Conservation (phyloP, 208 protist species). For the Novymonas esmeraldas region DNA sequence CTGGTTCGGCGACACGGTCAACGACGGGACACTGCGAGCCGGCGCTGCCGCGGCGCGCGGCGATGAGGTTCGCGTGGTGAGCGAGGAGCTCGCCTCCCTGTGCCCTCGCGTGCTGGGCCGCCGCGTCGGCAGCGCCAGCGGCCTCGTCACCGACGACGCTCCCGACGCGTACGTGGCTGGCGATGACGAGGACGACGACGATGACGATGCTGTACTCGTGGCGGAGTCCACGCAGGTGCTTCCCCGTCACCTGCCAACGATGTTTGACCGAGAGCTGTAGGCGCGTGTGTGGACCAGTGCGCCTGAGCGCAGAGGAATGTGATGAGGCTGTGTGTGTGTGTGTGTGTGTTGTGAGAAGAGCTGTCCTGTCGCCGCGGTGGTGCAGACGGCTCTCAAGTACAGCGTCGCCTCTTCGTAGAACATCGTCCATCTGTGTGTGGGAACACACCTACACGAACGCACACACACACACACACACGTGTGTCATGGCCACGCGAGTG, state of each 20-base stretch:
- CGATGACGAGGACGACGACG: not conserved
- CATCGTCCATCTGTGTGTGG: too few species aligned
- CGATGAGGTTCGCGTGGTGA: conserved; percentile 35
- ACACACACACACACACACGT: too few species aligned
- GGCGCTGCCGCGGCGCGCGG: conserved; percentile 19
- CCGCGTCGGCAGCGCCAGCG: conserved; percentile 11
- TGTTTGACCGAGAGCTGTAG: too few species aligned
- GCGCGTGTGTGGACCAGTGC: not conserved
- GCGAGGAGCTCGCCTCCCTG: conserved; percentile 42
- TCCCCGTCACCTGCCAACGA: too few species aligned
- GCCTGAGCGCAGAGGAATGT: not conserved
- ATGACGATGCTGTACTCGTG: conserved; percentile 5
- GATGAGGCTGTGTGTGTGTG: not conserved
- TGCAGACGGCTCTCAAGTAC: too few species aligned
- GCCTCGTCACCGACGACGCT: conserved; percentile 16
- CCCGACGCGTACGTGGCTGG: not conserved
- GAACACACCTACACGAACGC: too few species aligned
- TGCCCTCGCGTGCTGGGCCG: conserved; percentile 48
- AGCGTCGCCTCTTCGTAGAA: too few species aligned
- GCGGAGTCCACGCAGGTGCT: too few species aligned
- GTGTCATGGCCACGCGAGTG: too few species aligned
- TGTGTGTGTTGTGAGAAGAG: too few species aligned
- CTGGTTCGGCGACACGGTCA: conserved; percentile 22
- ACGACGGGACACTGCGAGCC: conserved; percentile 7
- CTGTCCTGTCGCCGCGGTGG: too few species aligned